Base-by-base conservation (phyloP, 495 filamentous ascomycete genomes). In the Neurospora sp. region DNA sequence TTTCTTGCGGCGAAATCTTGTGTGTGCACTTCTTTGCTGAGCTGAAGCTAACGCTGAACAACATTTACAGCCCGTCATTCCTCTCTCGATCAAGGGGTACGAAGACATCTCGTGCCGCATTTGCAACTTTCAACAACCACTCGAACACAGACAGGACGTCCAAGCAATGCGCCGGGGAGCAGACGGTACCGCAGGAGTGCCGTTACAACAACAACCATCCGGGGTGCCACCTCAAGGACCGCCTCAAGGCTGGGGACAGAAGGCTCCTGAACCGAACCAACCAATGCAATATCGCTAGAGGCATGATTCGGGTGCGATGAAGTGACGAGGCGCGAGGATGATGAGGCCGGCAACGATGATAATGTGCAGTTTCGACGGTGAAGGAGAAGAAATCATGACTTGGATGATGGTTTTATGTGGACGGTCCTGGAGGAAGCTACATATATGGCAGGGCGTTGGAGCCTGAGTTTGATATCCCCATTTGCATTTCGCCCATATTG, bases 111-210 rank as follows among this genome's bases (percentile, higher is more conserved):
- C 80, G 12, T 89, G 87, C 81, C 80, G 82, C 71, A 82, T 89
- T 76, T 89, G 87, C 84, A 84, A 86, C 77, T 89, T 87, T 70
- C 79, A 83, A n/a, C 86, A 89, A 74, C 87, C 87, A 7, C 81
- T 89, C 71, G 79, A 84, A 73, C 83, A 87, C 77, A 79, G 87
- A 44, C 85, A 81, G 38, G 87, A 89, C 71, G 85, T 88, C 4
- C 79, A 85, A 72, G 81, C 79, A 49, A 83, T 85, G 79, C 81
- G 77, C 27, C 78, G 83, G 10, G 85, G 84, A 31, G 82, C 82
- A 37, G 80, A 79, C 5, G 81, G 79, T 39, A 78, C 74, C 18
- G 80, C 79, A 6, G 78, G 78, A 20, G 80, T 87, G 74, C 85
- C 82, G 12, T 80, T 87, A 78, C 85, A 86, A 41, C 81, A 81